phyloP scores from a whole-genome alignment of 1,284 basidiomycete species.

The Bjerkandera adusta region DNA sequence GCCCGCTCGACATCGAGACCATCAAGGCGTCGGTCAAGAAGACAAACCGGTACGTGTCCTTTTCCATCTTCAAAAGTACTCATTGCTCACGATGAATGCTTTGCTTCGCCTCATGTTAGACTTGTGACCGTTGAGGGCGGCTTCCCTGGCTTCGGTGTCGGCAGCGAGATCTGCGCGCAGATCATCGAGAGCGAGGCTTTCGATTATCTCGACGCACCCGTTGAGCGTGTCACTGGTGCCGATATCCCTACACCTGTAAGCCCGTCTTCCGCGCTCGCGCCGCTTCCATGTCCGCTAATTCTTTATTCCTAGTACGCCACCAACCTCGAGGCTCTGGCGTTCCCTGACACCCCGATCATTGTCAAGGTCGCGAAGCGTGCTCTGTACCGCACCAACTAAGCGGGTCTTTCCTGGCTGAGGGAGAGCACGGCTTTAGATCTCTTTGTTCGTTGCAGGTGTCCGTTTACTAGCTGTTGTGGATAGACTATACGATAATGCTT shows the following conservation, averaged over 20 bases:
- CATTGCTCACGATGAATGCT: not conserved
- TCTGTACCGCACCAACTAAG: slow-evolving; percentile 81
- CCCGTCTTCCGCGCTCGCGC: slow-evolving; percentile 21
- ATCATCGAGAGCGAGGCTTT: slow-evolving; percentile 95
- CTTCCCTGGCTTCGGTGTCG: slow-evolving; percentile 98
- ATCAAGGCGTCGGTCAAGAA: slow-evolving; percentile 97
- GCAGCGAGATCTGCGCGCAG: slow-evolving; percentile 96
- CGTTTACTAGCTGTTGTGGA: no score
- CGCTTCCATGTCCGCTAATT: slow-evolving; percentile 7
- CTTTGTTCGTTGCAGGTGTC: no score
- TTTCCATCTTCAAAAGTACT: slow-evolving; percentile 13
- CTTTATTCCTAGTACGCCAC: slow-evolving; percentile 70
- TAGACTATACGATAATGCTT: no score
- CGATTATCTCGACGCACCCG: slow-evolving; percentile 96
- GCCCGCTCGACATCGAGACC: slow-evolving; percentile 96
- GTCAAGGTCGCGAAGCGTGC: slow-evolving; percentile 91
- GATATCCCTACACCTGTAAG: slow-evolving; percentile 94
- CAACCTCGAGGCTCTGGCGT: slow-evolving; percentile 85
- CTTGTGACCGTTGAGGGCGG: slow-evolving; percentile 96
- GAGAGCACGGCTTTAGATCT: no score
- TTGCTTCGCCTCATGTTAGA: no score
- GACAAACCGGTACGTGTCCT: slow-evolving; percentile 77
- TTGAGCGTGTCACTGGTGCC: slow-evolving; percentile 97
- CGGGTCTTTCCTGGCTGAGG: no score
- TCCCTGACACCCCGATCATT: slow-evolving; percentile 88